These are phyloP conservation scores for Boletus reticulatus DNA, from an alignment of 768 basidiomycete species.

Conservation along the genomic window DNA sequence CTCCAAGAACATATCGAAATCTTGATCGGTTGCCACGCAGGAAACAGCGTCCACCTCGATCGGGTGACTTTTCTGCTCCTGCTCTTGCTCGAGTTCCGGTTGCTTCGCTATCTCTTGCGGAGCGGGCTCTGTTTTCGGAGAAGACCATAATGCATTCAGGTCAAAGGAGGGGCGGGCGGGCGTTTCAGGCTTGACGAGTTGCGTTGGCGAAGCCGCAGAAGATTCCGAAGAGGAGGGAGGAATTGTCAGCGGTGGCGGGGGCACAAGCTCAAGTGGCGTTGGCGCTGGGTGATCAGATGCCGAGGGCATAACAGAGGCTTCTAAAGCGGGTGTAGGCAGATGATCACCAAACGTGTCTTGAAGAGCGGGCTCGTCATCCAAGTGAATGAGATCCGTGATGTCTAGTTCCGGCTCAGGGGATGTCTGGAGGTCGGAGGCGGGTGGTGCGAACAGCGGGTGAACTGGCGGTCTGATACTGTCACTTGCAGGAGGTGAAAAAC, in stretches of 20 bases:
- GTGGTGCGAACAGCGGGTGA: slow-evolving; percentile 36
- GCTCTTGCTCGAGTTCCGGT: slow-evolving; percentile 27
- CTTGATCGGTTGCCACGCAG: slow-evolving; percentile 63
- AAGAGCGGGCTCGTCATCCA: slow-evolving; percentile 57
- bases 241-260: slow-evolving; percentile 40
- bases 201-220: slow-evolving; percentile 24
- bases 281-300: slow-evolving; percentile 6
- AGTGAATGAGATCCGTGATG: slow-evolving; percentile 73
- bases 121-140: slow-evolving; percentile 36
- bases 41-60: slow-evolving; percentile 41
- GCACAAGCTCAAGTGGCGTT: slow-evolving; percentile 14
- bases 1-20: slow-evolving; percentile 85
- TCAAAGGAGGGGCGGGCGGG: slow-evolving; percentile 60
- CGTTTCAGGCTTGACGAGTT: slow-evolving; percentile 40
- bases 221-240: slow-evolving; percentile 42
- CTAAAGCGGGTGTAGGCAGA: slow-evolving; percentile 15
- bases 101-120: slow-evolving; percentile 20
- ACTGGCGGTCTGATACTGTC: slow-evolving; percentile 27
- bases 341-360: slow-evolving; percentile 33
- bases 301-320: slow-evolving; percentile 6
- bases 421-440: slow-evolving; percentile 39
- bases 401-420: slow-evolving; percentile 62
- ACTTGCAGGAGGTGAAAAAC: slow-evolving; percentile 24
- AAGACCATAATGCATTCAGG: slow-evolving; percentile 69
- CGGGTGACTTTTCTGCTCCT: slow-evolving; percentile 40